Percentiles rank a stretch among this genome's conserved stretches.
phyloP scores from a whole-genome alignment of 371 early-diverging fungal genomes.

The Mortierella sp. region DNA sequence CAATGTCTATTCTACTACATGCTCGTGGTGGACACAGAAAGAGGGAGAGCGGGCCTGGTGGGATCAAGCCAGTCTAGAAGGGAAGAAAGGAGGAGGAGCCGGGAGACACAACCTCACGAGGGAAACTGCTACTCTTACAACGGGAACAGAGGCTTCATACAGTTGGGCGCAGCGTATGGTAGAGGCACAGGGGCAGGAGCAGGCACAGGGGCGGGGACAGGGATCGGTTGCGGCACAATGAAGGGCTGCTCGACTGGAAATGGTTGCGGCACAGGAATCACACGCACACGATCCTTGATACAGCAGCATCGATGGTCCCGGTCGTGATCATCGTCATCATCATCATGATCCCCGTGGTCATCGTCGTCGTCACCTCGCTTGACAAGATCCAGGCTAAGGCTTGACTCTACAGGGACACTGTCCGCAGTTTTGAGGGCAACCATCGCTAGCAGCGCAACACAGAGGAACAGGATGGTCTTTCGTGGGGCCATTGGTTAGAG shows the following conservation, averaged over 20 bases:
- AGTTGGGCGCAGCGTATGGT: background rate
- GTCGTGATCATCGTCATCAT: slow-evolving; percentile 1
- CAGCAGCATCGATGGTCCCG: slow-evolving; percentile 6
- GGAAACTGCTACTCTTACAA: too few species aligned
- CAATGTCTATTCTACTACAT: too few species aligned
- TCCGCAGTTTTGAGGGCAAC: slow-evolving; percentile 5
- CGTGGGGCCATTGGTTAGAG: slow-evolving; percentile 16
- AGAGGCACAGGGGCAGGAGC: slow-evolving; percentile 11
- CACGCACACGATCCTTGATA: background rate
- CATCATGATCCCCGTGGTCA: background rate
- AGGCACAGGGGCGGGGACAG: slow-evolving; percentile 23
- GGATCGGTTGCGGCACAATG: slow-evolving; percentile 14
- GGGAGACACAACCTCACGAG: too few species aligned
- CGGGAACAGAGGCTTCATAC: too few species aligned
- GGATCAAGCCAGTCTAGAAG: too few species aligned
- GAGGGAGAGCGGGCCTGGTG: too few species aligned
- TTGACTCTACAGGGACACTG: slow-evolving; percentile 12
- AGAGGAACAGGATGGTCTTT: slow-evolving; percentile 31
- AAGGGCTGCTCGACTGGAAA: slow-evolving; percentile 27
- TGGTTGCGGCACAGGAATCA: slow-evolving; percentile 13
- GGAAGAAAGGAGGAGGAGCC: too few species aligned
- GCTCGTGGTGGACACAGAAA: too few species aligned
- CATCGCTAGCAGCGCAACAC: slow-evolving; percentile 13
- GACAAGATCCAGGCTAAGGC: background rate
- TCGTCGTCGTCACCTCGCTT: slow-evolving; percentile 13